Evolutionary conservation across 2,329 filamentous ascomycete genomes (phyloP), one percentile per base, ranked within the genome.

Genomic region (Nannizziopsis barbatae): DNA sequence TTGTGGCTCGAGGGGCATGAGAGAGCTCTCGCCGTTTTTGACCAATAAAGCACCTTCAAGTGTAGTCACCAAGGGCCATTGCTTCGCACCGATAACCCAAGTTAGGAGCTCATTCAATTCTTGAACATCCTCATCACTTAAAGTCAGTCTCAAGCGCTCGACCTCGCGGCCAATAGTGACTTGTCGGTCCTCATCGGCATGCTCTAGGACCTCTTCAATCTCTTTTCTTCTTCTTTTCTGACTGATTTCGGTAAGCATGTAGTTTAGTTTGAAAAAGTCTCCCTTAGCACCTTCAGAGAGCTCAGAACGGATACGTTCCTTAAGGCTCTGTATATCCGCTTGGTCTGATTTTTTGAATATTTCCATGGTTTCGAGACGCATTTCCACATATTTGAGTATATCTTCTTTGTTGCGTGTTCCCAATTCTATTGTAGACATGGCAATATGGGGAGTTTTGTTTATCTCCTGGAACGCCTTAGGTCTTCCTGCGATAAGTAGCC

Each of bases 41-140:
- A 55, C 32, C 31, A 57, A 53, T 5, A 62, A 45, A 1, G 57
- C 52, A 3, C 55, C 54, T 10, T 55, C 52, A 47, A 62, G 57
- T 8, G 54, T 52, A n/a, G 48, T 42, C 0, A 56, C 33, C 8
- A 50, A 40, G 10, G 60, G 48, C 39, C 50, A 50, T 14, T 53
- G 50, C 14, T 52, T 53, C 6, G 53, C 54, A 12, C 50, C 54
- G n/a, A 55, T 50, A 42, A 58, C 52, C 58, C 59, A 62, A n/a
- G 54, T 52, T 20, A 60, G 54, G 27, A 62, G 54, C 27, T 59
- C 57, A 33, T 61, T 61, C 5, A 62, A 57, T 30, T 61, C 59
- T n/a, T 52, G 51, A 18, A 60, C 53, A 43, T 62, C 58, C 42
- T 59, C 58, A 2, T 50, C 11, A 12, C 52, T 51, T n/a, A 54